phyloP scores from a whole-genome alignment of 208 protist species.

The Crithidia thermophila region DNA sequence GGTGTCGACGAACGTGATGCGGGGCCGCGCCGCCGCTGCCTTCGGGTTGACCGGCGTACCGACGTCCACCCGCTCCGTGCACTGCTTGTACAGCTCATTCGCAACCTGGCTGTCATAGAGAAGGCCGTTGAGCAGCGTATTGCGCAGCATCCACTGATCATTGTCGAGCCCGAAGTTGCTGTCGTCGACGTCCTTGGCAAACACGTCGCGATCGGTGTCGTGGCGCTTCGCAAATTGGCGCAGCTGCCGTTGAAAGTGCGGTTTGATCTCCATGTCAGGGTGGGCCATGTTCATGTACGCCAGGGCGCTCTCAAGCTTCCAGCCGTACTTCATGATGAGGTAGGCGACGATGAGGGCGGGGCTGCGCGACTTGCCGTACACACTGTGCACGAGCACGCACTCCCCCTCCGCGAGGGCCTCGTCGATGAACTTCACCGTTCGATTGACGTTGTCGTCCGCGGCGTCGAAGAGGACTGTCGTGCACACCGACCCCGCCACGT shows the following conservation, averaged over 20 bases:
- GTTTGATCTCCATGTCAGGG: constrained; percentile 88
- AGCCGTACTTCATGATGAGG: constrained; percentile 93
- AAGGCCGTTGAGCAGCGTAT: constrained; percentile 89
- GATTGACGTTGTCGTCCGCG: constrained; percentile 81
- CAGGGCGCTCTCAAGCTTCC: constrained; percentile 88
- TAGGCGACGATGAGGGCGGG: constrained; percentile 87
- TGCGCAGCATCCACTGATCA: constrained; percentile 93
- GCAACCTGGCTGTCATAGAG: constrained; percentile 64
- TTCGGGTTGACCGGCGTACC: constrained; percentile 37
- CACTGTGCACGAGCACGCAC: constrained; percentile 91
- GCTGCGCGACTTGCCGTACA: constrained; percentile 80
- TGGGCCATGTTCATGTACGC: constrained; percentile 88
- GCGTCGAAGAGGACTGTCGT: constrained; percentile 87
- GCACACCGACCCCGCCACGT: constrained; percentile 70
- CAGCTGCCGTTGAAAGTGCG: constrained; percentile 91
- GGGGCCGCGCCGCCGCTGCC: constrained; percentile 28
- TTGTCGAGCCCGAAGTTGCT: constrained; percentile 86
- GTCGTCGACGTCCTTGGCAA: constrained; percentile 82
- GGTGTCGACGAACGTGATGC: constrained; percentile 81
- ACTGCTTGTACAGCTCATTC: constrained; percentile 74
- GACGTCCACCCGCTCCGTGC: constrained; percentile 64
- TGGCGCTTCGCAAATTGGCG: constrained; percentile 86
- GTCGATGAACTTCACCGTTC: constrained; percentile 83
- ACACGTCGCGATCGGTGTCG: constrained; percentile 81
- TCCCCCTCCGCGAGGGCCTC: constrained; percentile 79